A percentile compares a stretch with the other conserved stretches of the same genome.
phyloP scores from a whole-genome alignment of 1,139 yeast species.

The Blastobotrys aristatus region DNA sequence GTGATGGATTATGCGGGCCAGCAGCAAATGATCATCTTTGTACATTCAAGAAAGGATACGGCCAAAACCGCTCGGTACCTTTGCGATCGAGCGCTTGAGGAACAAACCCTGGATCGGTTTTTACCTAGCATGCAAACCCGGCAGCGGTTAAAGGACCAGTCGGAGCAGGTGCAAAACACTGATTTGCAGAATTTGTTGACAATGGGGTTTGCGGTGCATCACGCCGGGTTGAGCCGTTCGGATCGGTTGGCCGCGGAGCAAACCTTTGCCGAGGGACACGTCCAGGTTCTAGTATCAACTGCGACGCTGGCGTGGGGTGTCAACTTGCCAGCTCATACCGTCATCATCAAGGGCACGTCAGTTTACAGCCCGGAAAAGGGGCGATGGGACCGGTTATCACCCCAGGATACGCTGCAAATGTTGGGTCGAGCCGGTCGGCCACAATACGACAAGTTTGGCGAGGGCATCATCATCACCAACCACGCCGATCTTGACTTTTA shows the following conservation, averaged over 20 bases:
- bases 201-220: slow-evolving; percentile 85
- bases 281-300: slow-evolving; percentile 81
- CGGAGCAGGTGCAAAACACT: slow-evolving; percentile 49
- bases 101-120: slow-evolving; percentile 46
- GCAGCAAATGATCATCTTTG: slow-evolving; percentile 86
- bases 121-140: slow-evolving; percentile 49
- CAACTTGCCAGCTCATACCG: slow-evolving; percentile 94
- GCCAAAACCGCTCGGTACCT: slow-evolving; percentile 75
- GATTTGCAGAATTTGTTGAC: slow-evolving; percentile 59
- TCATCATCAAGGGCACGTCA: slow-evolving; percentile 90
- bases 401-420: slow-evolving; percentile 95
- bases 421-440: slow-evolving; percentile 97
- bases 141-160: slow-evolving; percentile 61
- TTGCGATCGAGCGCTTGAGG: slow-evolving; percentile 54
- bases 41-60: slow-evolving; percentile 92
- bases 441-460: slow-evolving; percentile 85
- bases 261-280: slow-evolving; percentile 79
- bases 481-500: slow-evolving; percentile 85
- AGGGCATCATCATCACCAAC: slow-evolving; percentile 87
- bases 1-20: slow-evolving; percentile 63
- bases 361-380: slow-evolving; percentile 90
- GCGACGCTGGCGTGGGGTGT: slow-evolving; percentile 99
- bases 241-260: slow-evolving; percentile 82
- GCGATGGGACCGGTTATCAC: slow-evolving; percentile 80
- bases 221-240: slow-evolving; percentile 76